Base-by-base conservation (phyloP, 768 basidiomycete genomes). In the Nidularia pulvinata region DNA sequence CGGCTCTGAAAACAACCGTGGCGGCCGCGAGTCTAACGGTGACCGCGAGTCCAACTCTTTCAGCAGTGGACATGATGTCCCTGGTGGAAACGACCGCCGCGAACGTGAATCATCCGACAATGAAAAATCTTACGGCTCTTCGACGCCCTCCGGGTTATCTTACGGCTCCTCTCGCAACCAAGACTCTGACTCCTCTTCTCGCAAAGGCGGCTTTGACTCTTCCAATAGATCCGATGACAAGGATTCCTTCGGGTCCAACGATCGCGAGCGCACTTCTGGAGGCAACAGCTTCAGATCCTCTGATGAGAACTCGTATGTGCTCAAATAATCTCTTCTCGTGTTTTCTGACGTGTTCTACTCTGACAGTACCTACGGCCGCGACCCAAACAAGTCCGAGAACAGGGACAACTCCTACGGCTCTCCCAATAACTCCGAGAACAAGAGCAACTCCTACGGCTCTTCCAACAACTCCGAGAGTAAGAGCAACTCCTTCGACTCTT, bases 381-480 rank as follows among this genome's bases (percentile, higher is more conserved):
- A 59, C 51, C 53, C 49, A 4, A 30, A 30, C 25, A 46, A 46
- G 10, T 14, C 4, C n/a, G n/a, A n/a, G n/a, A n/a, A n/a, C n/a
- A n/a, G n/a, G n/a, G n/a, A n/a, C n/a, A n/a, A n/a, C n/a, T 59
- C 56, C 33, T 63, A 62, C 36, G 61, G 65, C 16, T 53, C 57
- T 37, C 54, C 51, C 16, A 63, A 60, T 39, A 57, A 65, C 35
- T 65, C 63, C 16, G 64, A 61, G 43, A 61, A 59, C 49, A 30
- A 3, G 25, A 56, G 46, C 16, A 50, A 62, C 42, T 49, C 53
- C 49, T 59, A 67, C 46, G 61, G 65, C 16, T 65, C 65, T 44
- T 65, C 61, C 54, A 59, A 68, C 48, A 49, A 65, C 50, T 59
- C 56, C 1, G 11, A 13, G 13, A 11, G 1, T 2, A 42, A 1